Conservation (phyloP, 176 grass and related monocot genomes). For the Ampelocalamus luodianensis region DNA sequence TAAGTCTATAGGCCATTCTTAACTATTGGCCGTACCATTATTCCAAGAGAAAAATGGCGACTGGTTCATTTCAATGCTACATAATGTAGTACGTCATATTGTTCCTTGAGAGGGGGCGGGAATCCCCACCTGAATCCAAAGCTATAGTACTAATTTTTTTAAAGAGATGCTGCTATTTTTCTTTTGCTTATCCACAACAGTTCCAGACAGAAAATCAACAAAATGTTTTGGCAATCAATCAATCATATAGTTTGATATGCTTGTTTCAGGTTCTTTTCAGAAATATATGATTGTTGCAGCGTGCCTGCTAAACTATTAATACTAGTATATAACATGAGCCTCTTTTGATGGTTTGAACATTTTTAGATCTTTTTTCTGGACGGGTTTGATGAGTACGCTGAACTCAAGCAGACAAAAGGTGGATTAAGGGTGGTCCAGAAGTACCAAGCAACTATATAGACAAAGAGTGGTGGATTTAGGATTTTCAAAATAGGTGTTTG, state of each 20-base stretch:
- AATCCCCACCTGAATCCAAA: neutral
- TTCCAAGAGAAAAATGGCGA: constrained; percentile 1
- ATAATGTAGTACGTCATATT: neutral
- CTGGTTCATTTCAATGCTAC: neutral
- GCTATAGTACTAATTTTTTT: neutral
- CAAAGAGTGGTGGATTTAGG: neutral
- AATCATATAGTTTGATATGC: constrained; percentile 8
- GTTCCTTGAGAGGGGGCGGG: neutral
- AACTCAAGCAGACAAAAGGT: neutral
- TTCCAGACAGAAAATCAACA: neutral
- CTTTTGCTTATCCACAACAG: neutral
- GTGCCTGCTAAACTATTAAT: neutral
- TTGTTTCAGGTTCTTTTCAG: constrained; percentile 29
- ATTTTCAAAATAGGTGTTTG: too few species aligned
- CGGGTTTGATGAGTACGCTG: neutral
- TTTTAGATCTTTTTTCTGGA: neutral
- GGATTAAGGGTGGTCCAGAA: neutral
- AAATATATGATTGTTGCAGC: neutral
- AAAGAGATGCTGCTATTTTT: neutral
- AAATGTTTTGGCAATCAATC: neutral
- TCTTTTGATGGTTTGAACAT: neutral
- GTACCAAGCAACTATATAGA: neutral
- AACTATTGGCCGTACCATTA: constrained; percentile 21
- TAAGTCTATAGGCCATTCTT: neutral
- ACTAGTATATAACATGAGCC: neutral